phyloP scores from a whole-genome alignment of 2,329 filamentous ascomycete genomes.

The Chrysoporthe deuterocubensis region DNA sequence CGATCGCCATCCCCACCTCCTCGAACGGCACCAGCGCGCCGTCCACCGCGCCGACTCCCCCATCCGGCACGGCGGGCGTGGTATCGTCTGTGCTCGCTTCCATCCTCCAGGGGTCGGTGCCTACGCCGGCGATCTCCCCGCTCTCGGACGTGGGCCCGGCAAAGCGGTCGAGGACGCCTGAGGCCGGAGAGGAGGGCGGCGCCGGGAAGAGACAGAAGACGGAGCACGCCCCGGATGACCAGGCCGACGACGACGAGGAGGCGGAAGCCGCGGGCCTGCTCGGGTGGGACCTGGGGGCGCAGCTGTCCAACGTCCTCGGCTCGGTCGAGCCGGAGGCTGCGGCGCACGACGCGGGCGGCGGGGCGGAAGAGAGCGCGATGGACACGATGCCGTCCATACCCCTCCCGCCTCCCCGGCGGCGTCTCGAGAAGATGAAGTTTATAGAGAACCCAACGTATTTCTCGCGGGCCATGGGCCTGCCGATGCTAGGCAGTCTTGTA shows the following conservation, averaged over 20 bases:
- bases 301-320: slow-evolving; percentile 24
- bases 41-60: slow-evolving; percentile 2
- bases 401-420: slow-evolving; percentile 27
- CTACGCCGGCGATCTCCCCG: slow-evolving; percentile 16
- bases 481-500: slow-evolving; percentile 40
- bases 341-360: slow-evolving; percentile 9
- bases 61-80: background rate
- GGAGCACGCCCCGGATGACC: slow-evolving; percentile 18
- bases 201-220: slow-evolving; percentile 28
- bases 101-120: background rate
- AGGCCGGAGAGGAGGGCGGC: slow-evolving; percentile 15
- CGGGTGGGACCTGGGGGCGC: slow-evolving; percentile 26
- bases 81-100: background rate
- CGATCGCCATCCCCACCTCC: slow-evolving; percentile 15
- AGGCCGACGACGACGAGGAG: slow-evolving; percentile 31
- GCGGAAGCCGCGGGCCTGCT: slow-evolving; percentile 26
- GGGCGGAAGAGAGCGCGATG: slow-evolving; percentile 19
- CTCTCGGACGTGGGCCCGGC: slow-evolving; percentile 17
- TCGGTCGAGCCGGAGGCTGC: slow-evolving; percentile 17
- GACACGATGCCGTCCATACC: slow-evolving; percentile 17
- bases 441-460: slow-evolving; percentile 40
- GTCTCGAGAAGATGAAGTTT: slow-evolving; percentile 41
- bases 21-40: background rate
- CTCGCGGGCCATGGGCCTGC: slow-evolving; percentile 42
- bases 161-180: slow-evolving; percentile 27